Percentiles rank a stretch among this genome's conserved stretches.
These are phyloP conservation scores for Hypoxylon sp. DNA, from an alignment of 2,329 filamentous ascomycete genomes.

Conservation along the genomic window DNA sequence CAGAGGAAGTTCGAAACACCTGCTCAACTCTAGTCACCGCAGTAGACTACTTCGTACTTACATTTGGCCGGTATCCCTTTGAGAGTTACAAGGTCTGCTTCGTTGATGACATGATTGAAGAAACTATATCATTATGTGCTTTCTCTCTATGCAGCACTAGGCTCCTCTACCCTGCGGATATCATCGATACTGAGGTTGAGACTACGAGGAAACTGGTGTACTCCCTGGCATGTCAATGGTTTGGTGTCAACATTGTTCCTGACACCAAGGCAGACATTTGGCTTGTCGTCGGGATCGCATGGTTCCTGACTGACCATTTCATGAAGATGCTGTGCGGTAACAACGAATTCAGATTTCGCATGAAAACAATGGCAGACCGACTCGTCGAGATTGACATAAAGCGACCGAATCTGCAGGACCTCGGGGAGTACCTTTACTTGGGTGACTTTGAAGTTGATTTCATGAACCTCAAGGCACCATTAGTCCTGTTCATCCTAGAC, in stretches of 20 bases:
- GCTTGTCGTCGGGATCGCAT: slow-evolving; percentile 89
- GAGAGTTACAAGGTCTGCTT: slow-evolving; percentile 94
- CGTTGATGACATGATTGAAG: slow-evolving; percentile 85
- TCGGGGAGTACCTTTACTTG: slow-evolving; percentile 82
- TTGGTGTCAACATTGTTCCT: slow-evolving; percentile 91
- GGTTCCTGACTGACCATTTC: slow-evolving; percentile 95
- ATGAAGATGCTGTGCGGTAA: slow-evolving; percentile 92
- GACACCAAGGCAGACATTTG: slow-evolving; percentile 85
- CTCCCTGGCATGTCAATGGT: slow-evolving; percentile 91
- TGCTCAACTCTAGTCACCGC: slow-evolving; percentile 87
- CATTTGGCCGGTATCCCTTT: slow-evolving; percentile 92
- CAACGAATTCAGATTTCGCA: slow-evolving; percentile 92
- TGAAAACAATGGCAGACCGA: slow-evolving; percentile 86
- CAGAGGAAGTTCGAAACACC: slow-evolving; percentile 86
- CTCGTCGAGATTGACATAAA: slow-evolving; percentile 85
- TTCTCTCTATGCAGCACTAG: slow-evolving; percentile 89
- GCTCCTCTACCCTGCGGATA: slow-evolving; percentile 84
- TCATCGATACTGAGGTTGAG: slow-evolving; percentile 87
- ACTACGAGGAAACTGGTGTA: slow-evolving; percentile 85
- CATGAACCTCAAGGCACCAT: slow-evolving; percentile 87
- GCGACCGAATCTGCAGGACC: slow-evolving; percentile 83
- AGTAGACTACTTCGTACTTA: slow-evolving; percentile 90
- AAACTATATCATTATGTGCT: slow-evolving; percentile 82
- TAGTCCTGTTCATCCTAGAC: slow-evolving; percentile 94
- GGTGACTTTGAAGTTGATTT: slow-evolving; percentile 92